phyloP scores from a whole-genome alignment of 441 rosid genomes.

The Melastoma candidum region DNA sequence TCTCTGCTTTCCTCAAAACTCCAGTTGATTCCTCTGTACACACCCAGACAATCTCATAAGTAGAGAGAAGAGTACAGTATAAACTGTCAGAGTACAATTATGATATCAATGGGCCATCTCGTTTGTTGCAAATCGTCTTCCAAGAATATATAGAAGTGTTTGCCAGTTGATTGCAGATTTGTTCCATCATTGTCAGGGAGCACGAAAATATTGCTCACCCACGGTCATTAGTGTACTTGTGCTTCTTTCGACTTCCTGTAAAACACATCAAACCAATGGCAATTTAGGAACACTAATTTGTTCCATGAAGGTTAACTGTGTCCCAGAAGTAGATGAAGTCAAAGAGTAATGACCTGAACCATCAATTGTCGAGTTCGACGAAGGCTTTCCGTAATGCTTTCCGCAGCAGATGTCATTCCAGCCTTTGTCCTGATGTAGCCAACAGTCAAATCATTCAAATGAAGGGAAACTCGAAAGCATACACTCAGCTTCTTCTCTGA shows the following conservation, averaged over 20 bases:
- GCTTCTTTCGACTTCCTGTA: slow-evolving; percentile 19
- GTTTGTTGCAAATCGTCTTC: neutral
- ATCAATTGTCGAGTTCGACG: slow-evolving; percentile 82
- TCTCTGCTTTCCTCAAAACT: slow-evolving; percentile 71
- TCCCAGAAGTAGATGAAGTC: neutral
- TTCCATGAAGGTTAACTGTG: neutral
- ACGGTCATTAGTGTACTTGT: slow-evolving; percentile 9
- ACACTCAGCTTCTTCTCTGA: too few relatives aligned
- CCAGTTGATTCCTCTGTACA: slow-evolving; percentile 76
- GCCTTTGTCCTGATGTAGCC: slow-evolving; percentile 41
- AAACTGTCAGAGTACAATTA: neutral
- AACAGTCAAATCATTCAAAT: too few relatives aligned
- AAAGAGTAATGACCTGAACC: slow-evolving; percentile 58
- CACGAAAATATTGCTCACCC: slow-evolving; percentile 8
- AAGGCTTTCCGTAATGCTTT: slow-evolving; percentile 93
- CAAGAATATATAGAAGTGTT: neutral
- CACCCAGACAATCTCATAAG: slow-evolving; percentile 2
- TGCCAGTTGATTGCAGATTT: neutral
- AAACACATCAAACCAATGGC: neutral
- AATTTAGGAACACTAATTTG: neutral
- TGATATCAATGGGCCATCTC: neutral
- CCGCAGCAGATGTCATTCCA: slow-evolving; percentile 93
- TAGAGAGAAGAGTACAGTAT: neutral
- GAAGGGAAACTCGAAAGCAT: too few relatives aligned
- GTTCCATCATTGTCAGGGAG: neutral